Evolutionary conservation across 2,329 filamentous ascomycete genomes (phyloP).

Genomic region (Phaeophleospora eucalypticola): DNA sequence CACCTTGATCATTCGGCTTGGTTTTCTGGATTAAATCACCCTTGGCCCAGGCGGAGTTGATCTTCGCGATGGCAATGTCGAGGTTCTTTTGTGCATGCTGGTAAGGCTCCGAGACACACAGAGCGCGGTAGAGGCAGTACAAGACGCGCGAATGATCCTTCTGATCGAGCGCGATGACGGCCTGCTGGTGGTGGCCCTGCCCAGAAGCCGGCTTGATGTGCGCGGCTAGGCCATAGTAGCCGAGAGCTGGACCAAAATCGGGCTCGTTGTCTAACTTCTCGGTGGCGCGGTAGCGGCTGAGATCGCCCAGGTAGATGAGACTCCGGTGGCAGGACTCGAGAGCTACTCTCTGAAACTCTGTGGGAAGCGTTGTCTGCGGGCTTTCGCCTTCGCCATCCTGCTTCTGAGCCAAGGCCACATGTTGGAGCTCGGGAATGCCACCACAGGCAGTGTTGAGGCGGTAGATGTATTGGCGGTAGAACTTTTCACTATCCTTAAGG

Average conservation of each 20-base stretch:
- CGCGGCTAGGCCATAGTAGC: constrained; percentile 79
- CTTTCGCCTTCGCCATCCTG: constrained; percentile 25
- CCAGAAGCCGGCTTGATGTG: constrained; percentile 75
- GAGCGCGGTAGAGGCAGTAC: constrained; percentile 83
- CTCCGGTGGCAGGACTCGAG: constrained; percentile 74
- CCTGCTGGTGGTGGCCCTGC: constrained; percentile 83
- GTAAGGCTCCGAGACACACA: constrained; percentile 70
- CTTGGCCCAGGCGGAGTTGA: constrained; percentile 55
- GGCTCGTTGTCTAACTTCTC: constrained; percentile 69
- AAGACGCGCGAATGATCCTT: constrained; percentile 77
- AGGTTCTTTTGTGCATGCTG: constrained; percentile 72
- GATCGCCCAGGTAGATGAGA: constrained; percentile 81
- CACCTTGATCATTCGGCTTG: constrained; percentile 42
- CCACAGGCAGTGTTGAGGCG: constrained; percentile 61
- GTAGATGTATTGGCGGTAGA: constrained; percentile 83
- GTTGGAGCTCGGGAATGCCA: constrained; percentile 55
- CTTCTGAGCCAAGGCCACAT: constrained; percentile 46
- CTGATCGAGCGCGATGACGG: constrained; percentile 75
- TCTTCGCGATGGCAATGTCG: constrained; percentile 70
- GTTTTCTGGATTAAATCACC: constrained; percentile 47
- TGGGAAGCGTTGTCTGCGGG: constrained; percentile 14
- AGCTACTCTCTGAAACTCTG: constrained; percentile 56
- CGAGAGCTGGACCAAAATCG: constrained; percentile 73
- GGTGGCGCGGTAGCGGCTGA: constrained; percentile 76
- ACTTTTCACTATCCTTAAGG: constrained; percentile 80